These are phyloP conservation scores for Agaricus blazei DNA, from an alignment of 768 basidiomycete genomes.

Conservation along the genomic window DNA sequence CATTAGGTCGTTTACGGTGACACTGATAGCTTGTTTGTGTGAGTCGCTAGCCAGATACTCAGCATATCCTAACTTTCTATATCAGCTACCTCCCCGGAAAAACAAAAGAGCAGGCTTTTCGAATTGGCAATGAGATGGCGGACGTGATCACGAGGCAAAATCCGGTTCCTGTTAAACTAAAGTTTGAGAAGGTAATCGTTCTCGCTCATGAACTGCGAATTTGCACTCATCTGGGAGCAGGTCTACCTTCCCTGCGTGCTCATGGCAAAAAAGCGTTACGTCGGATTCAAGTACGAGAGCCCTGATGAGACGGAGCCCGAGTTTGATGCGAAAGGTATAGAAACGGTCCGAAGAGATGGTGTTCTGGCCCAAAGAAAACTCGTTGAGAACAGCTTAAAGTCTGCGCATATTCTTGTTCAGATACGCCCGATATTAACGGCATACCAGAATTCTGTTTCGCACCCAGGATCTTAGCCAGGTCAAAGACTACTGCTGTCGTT, in stretches of 20 bases:
- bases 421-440: not conserved
- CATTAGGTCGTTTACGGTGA: slow-evolving; percentile 89
- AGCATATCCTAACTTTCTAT: not conserved
- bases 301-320: slow-evolving; percentile 71
- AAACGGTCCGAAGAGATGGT: slow-evolving; percentile 92
- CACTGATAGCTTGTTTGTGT: slow-evolving; percentile 93
- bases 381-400: slow-evolving; percentile 89
- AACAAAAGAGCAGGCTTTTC: slow-evolving; percentile 91
- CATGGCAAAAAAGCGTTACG: slow-evolving; percentile 98
- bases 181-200: slow-evolving; percentile 88
- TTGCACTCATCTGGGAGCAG: slow-evolving; percentile 30
- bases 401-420: slow-evolving; percentile 13
- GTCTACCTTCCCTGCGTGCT: slow-evolving; percentile 93
- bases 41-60: slow-evolving; percentile 13
- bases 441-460: slow-evolving; percentile 77
- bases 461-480: slow-evolving; percentile 85
- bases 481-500: slow-evolving; percentile 80
- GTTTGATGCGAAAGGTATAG: slow-evolving; percentile 98
- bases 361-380: slow-evolving; percentile 90
- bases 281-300: slow-evolving; percentile 92
- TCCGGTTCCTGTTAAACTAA: slow-evolving; percentile 89
- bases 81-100: slow-evolving; percentile 73
- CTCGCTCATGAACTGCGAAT: not conserved
- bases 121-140: slow-evolving; percentile 90
- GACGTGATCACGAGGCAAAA: slow-evolving; percentile 82